A percentile compares a stretch with the other conserved stretches of the same genome.
Evolutionary conservation across 2,329 filamentous ascomycete genomes (phyloP).

Genomic region (Cladosporium halotolerans): DNA sequence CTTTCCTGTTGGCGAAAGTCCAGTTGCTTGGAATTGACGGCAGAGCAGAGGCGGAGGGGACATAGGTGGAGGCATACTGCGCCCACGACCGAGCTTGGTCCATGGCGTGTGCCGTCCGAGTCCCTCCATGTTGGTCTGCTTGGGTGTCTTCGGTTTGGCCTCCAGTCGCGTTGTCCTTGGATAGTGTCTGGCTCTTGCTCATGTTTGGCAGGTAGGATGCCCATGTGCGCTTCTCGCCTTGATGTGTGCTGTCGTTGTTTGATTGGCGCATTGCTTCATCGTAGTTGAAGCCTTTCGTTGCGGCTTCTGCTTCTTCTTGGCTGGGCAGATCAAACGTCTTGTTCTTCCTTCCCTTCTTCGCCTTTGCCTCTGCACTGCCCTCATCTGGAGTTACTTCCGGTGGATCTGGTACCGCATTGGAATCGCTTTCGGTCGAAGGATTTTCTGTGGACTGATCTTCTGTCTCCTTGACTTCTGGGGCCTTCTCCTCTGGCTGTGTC

Average conservation of each 20-base stretch:
- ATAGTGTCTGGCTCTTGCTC: slow-evolving; percentile 6
- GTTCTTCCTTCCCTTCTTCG: slow-evolving; percentile 26
- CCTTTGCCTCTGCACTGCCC: slow-evolving; percentile 15
- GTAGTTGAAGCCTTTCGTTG: slow-evolving; percentile 21
- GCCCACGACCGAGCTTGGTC: slow-evolving; percentile 24
- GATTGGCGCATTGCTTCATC: slow-evolving; percentile 1
- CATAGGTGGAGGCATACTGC: slow-evolving; percentile 25
- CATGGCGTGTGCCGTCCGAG: slow-evolving; percentile 4
- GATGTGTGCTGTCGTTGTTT: slow-evolving; percentile 6
- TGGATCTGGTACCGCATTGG: slow-evolving; percentile 20
- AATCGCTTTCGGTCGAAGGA: slow-evolving; percentile 14
- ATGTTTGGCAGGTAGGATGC: slow-evolving; percentile 28
- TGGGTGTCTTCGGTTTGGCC: background rate
- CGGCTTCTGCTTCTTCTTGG: slow-evolving; percentile 31
- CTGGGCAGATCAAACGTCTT: slow-evolving; percentile 28
- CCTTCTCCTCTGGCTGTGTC: slow-evolving; percentile 28
- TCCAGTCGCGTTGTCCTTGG: background rate
- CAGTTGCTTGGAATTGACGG: slow-evolving; percentile 17
- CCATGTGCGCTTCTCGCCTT: slow-evolving; percentile 33
- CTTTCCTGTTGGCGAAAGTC: slow-evolving; percentile 24
- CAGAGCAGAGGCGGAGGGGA: slow-evolving; percentile 17
- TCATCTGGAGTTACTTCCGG: slow-evolving; percentile 19
- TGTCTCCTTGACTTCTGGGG: slow-evolving; percentile 25
- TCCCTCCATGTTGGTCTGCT: background rate
- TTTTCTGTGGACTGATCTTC: slow-evolving; percentile 18